A percentile compares a stretch with the other conserved stretches of the same genome.
Evolutionary conservation across 2,329 filamentous ascomycete genomes (phyloP).

Genomic region (Myriosclerotinia scirpicola): DNA sequence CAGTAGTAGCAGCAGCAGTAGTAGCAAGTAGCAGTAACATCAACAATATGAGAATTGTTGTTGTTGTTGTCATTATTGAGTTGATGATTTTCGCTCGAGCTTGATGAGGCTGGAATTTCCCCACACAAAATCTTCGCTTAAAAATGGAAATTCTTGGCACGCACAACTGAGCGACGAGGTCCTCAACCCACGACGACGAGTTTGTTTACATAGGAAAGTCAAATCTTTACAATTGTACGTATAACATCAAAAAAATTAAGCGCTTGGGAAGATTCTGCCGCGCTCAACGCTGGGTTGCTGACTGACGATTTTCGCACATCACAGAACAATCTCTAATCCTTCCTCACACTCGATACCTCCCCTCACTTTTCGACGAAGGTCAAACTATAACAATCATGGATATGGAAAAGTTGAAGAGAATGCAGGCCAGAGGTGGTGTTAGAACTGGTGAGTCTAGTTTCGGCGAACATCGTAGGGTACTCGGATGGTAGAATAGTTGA

Average conservation of each 20-base stretch:
- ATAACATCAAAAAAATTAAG: slow-evolving; percentile 8
- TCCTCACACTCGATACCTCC: slow-evolving; percentile 24
- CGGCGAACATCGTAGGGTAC: background rate
- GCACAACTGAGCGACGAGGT: slow-evolving; percentile 31
- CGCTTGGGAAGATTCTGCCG: too few relatives aligned
- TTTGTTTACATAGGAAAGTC: slow-evolving; percentile 28
- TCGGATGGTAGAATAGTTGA: background rate
- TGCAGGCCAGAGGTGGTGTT: slow-evolving; percentile 56
- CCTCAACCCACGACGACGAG: slow-evolving; percentile 27
- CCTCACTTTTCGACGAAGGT: slow-evolving; percentile 33
- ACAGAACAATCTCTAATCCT: slow-evolving; percentile 24
- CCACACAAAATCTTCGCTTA: slow-evolving; percentile 31
- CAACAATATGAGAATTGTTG: background rate
- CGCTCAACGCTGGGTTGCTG: background rate
- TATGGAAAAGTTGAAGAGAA: slow-evolving; percentile 64
- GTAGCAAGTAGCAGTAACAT: too few relatives aligned
- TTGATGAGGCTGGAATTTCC: slow-evolving; percentile 20
- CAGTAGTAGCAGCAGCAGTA: too few relatives aligned
- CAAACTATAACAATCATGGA: slow-evolving; percentile 54
- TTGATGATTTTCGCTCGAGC: background rate
- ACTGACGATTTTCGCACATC: slow-evolving; percentile 18
- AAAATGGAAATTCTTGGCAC: slow-evolving; percentile 34
- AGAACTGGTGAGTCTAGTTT: slow-evolving; percentile 23
- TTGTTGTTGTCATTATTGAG: background rate
- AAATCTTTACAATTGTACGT: slow-evolving; percentile 27